Evolutionary conservation across 108 stramenopile species (phyloP), one percentile per base, ranked within the genome.

Genomic region (Cyclostephanos tholiformis): DNA sequence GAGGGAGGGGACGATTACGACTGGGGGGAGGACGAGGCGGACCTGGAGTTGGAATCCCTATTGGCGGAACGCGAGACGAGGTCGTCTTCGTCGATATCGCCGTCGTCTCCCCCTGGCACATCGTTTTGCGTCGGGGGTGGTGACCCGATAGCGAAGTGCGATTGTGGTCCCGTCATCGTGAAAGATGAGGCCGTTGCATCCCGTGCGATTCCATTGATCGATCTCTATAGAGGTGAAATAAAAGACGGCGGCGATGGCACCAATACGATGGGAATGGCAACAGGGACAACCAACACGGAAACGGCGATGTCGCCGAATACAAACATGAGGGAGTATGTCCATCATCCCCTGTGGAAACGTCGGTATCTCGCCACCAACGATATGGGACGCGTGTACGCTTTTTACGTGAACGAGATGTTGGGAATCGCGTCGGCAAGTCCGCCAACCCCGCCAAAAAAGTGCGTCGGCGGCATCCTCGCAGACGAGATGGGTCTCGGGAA

Each of bases 401-500:
- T 95, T 70, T 92, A 91, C 58, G 91, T 95, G 16, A 88, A 95
- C 53, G 89, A 90, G 48, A 51, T 90, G 13, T 61, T 91, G 29
- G 86, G 88, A 20, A 68, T 79, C 43, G 94, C 90, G 19, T 41
- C 82, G 0, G 56, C 77, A 0, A 56, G 32, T 36, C 86, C 90
- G 44, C 94, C 94, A 2, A 72, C 79, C 36, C 85, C 91, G 20
- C 94, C 94, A 10, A 65, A 51, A 60, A 85, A 83, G 20, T 92
- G 91, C 61, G 77, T 86, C 32, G 94, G 93, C 11, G 93, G 93
- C 6, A 85, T 95, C 44, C 67, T 92, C 46, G 88, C 88, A 2
- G 93, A 95, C 72, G 60, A 76, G 29, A 91, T 93, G 89, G 89
- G 84, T 17, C 57, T 91, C 26, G 93, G 93, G 0, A 94, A 94